Base-by-base conservation (phyloP, 1,139 yeast genomes). In the Blastobotrys capitulatus region DNA sequence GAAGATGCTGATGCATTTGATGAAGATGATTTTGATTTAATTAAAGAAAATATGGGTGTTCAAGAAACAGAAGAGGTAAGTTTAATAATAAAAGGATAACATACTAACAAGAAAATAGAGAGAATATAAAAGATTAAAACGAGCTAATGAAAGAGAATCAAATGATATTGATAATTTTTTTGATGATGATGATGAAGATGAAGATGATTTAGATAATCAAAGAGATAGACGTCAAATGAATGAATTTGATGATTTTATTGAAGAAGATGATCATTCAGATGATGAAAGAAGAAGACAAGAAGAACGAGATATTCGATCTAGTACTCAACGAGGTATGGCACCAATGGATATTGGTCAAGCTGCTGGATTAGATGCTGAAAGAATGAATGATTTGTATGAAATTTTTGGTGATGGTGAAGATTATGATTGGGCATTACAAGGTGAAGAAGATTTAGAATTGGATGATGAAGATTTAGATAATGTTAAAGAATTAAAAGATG, bases 391-490 rank as follows among this genome's bases (percentile, higher is more conserved):
- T 65, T 78, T 92, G 61, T 89, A 82, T 62, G 98, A 92, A 66
- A 90, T 92, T 9, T 92, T 92, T 64, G 99, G 99, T 54, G 94
- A 89, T 66, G 99, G 98, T 43, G 92, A 84, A 54, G 97, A 90
- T 65, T 92, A 92, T 67, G 97, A 88, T 54, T 92, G 97, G 97
- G 98, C 98, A 2, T 74, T 94, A 52, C 97, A 88, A 61, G 74
- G 69, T 16, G 74, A 71, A 45, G 69, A 60, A 38, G 70, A 64
- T 39, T 67, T 60, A n/a, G 42, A 39, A 9, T 71, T 69, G 35
- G 59, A 50, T 13, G 86, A 83, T 57, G 83, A 82, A 52, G 82
- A 76, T 56, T 80, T 76, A 42, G 63, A 61, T 36, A 71, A 66
- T 43, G 79, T 77, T 10, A 71, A 76, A 31, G 75, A 77, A 55